These are phyloP conservation scores for Sporothrix humicola DNA, from an alignment of 2,329 filamentous ascomycete species.

Conservation along the genomic window DNA sequence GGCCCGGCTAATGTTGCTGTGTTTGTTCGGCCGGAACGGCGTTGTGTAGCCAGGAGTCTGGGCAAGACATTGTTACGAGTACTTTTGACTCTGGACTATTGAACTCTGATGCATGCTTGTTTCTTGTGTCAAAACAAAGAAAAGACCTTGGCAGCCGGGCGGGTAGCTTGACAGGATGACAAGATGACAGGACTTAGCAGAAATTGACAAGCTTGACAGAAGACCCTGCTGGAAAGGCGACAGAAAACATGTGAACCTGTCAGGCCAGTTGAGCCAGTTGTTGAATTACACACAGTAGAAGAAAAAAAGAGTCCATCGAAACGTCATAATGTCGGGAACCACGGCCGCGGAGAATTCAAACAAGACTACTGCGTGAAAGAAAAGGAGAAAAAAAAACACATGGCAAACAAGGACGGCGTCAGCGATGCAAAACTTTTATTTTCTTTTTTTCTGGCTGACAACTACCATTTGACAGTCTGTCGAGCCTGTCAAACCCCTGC, in stretches of 20 bases:
- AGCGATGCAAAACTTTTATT: neutral
- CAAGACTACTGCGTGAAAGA: conserved; percentile 6
- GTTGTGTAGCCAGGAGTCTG: neutral
- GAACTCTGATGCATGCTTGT: neutral
- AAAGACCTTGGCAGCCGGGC: too few species aligned
- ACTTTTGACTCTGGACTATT: neutral
- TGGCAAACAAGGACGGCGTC: neutral
- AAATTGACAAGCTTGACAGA: neutral
- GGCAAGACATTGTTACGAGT: neutral
- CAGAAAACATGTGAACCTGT: neutral
- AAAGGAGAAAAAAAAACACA: neutral
- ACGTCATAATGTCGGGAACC: neutral
- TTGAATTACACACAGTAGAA: too few species aligned
- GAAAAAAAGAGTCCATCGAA: neutral
- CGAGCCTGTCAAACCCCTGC: neutral
- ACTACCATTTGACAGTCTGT: neutral
- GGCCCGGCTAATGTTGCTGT: conserved; percentile 33
- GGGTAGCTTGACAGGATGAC: neutral
- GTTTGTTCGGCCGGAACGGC: conserved; percentile 5
- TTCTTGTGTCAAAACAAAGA: too few species aligned
- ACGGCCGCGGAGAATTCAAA: conserved; percentile 13
- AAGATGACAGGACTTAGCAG: too few species aligned
- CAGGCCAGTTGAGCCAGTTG: neutral
- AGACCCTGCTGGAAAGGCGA: neutral
- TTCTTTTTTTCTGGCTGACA: neutral